Base-by-base conservation (phyloP, 768 basidiomycete genomes). In the Kockovaella imperatae region DNA sequence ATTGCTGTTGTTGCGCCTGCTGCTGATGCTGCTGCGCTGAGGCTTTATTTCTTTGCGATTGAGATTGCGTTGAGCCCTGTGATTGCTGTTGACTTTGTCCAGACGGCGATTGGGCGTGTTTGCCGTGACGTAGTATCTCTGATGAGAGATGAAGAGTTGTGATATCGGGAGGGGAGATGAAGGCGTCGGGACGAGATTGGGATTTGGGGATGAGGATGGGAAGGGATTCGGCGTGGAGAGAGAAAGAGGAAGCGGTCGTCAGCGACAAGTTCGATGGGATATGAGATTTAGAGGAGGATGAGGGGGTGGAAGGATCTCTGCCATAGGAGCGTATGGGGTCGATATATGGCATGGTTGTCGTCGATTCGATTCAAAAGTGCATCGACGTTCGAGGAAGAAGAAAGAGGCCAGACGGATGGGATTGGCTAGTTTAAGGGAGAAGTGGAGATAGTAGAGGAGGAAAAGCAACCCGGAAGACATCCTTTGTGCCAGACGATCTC, bases 41-140 rank as follows among this genome's bases (percentile, higher is more conserved):
- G 59, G 62, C 17, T 46, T 7, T 7, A 25, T 23, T 13, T 23
- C 10, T 7, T 13, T 42, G 20, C 14, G 7, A 10, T 26, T 11
- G 7, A 11, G 23, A 25, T 10, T 7, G 10, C 23, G 18, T 42
- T 18, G 6, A 11, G 10, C 10, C 7, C 7, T 20, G 7, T 13
- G 20, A 10, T 46, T 62, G 55, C 15, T 59, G 66, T 30, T 68
- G 72, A n/a, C 50, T 35, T 45, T 72, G 70, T 25, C 63, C 50
- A 52, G 73, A 73, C 10, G 68, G 70, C 32, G 72, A 67, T 42
- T 67, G 67, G 52, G 68, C 73, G 65, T 85, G 78, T 65, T 83
- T 83, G 64, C 85, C 84, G 74, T 86, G 85, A 66, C 86, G 79
- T 50, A 87, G 84, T 50, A 87, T 80, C 74, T 83, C 86, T 86